Base-by-base conservation (phyloP, 2,329 filamentous ascomycete genomes). In the Xylaria sp. region DNA sequence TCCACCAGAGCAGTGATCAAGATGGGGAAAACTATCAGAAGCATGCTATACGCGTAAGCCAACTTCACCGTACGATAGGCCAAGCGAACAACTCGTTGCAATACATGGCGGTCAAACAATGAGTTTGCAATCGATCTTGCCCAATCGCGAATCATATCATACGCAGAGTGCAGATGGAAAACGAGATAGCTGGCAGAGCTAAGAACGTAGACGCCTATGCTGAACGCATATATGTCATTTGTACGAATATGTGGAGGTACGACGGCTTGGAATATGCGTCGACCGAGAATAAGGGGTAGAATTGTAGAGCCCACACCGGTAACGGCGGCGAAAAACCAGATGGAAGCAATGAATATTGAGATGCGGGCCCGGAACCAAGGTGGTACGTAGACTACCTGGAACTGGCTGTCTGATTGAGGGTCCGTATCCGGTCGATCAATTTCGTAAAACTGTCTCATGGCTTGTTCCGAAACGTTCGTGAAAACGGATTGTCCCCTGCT, bases 181-280 rank as follows among this genome's bases (percentile, higher is more conserved):
- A 83, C 69, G 43, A 84, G 77, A 74, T 94, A 96, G 2, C 85
- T 79, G 1, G 86, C 72, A 3, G 86, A 87, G 11, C 91, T 92
- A 4, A 97, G 82, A 25, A 92, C 81, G 74, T 96, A 97, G 42
- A 96, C 84, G 14, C 95, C 95, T 31, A 95, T 88, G 55, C 92
- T 96, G 75, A 97, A 97, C 12, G 95, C 94, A 72, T 99, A 98
- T 25, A 99, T 91, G 75, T 99, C 95, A 76, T 98, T 99, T 73
- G 94, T 90, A 42, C 86, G 86, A 50, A 91, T 85, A 64, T 91
- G 84, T 0, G 82, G 78, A 4, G 92, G 92, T 43, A 97, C 87
- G 35, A 94, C 78, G 28, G 84, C 79, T 49, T 88, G 87, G 73
- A 97, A 91, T 64, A 98, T 83, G 60, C 83, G 84, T 28, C 95